Evolutionary conservation across 1,139 yeast species (phyloP), one percentile per base, ranked within the genome.

Genomic region (Saccharomycopsis hybrid): DNA sequence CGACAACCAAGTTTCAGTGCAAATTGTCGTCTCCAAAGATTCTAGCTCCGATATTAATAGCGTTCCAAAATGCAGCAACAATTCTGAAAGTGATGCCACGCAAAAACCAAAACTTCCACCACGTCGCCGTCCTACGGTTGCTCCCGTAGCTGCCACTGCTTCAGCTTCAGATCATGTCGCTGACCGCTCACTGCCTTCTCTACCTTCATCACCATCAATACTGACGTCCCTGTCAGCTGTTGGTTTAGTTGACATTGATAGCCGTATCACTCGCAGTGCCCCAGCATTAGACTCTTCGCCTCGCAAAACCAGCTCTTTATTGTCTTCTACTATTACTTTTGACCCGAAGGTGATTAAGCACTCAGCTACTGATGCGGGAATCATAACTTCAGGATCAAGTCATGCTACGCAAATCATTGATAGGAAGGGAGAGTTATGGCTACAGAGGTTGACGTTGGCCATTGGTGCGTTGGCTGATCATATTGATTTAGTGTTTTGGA

Each of bases 381-480:
- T 50, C 9, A 39, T 44, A 3, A 29, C 46, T 11, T 50, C 53
- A 3, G 46, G 45, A 5, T 46, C 53, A 18, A 5, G 44, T 9
- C 37, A 30, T 2, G 38, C 41, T 13, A 50, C 53, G 5, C 53
- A 50, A 39, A 46, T 41, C 18, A 41, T 57, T 5, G 84, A 79
- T 60, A 67, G 63, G 48, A 68, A 63, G 47, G 80, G 78, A 1
- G 75, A 76, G 1, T 56, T 64, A 29, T 78, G 83, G 82, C 68
- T 73, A 33, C 68, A 67, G 42, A 65, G 78, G 52, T 68, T 74
- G 1, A 60, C 69, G 25, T 57, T 63, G 2, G 71, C 76, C 1
- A 55, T 71, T 11, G 64, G 66, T 42, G 62, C 58, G 24, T 64
- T 78, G 43, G 73, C 74, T 11, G 68, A 67, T 58, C 53, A 59